Evolutionary conservation across 306 rosid species (phyloP), one percentile per base, ranked within the genome.

Genomic region (Dalbergia cochinchinensis): DNA sequence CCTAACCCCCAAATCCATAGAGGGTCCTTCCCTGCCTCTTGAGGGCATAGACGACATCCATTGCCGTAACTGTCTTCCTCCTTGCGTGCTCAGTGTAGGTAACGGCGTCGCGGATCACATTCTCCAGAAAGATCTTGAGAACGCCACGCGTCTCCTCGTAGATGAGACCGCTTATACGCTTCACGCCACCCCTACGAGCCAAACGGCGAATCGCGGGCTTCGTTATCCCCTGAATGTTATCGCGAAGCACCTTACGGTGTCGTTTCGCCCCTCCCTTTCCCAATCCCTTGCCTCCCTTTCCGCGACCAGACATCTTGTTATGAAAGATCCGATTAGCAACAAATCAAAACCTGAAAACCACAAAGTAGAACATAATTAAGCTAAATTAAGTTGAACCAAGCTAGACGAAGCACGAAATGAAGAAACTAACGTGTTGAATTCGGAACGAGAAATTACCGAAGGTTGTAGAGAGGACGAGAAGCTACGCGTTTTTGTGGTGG

Each of bases 201-300:
- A 91, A 14, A 14, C 93, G 91, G 1, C 96, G 91, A 71, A 91
- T 91, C 1, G 96, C 96, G 0, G 96, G 96, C 80, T 91, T 91
- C 0, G 96, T 91, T 22, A 90, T 90, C 4, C 94, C 94, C 72
- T 90, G 94, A 15, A 90, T 87, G 85, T 91, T 91, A 12, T 91
- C 95, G 0, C 95, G 78, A 31, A 91, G 73, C 5, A 91, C 92
- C 85, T 91, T 91, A 64, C 92, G 88, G 42, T 92, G 94, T 0
- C 97, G 90, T 39, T 90, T 90, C 1, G 97, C 97, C 66, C 97
- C 97, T 8, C 97, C 97, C 69, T 92, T 92, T 1, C 97, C 97
- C 83, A 92, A 69, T 0, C 94, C 97, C 88, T 92, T 92, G 19
- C 97, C 97, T 8, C 97, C 97, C 77, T 92, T 92, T 61, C 97